phyloP scores from a whole-genome alignment of 352 stramenopile species.

The Phytopythium cucurbitacearum region DNA sequence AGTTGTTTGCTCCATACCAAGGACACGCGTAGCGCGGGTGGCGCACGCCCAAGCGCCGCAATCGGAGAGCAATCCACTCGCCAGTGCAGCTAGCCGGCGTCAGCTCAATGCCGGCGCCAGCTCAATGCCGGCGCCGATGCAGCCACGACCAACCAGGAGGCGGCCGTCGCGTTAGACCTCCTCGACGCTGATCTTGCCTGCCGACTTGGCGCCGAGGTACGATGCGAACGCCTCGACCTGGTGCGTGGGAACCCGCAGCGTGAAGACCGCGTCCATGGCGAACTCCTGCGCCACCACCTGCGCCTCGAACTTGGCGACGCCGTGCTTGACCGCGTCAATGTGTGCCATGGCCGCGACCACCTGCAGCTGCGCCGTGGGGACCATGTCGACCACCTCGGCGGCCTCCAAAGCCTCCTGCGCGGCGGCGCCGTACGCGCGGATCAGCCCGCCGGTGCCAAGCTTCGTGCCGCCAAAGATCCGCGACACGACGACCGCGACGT shows the following conservation, averaged over 20 bases:
- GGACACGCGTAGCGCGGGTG: not conserved
- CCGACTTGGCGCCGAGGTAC: slow-evolving; percentile 46
- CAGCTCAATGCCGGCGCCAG: too few relatives aligned
- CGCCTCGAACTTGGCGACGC: slow-evolving; percentile 31
- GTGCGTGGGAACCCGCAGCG: slow-evolving; percentile 32
- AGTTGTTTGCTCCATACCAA: not conserved
- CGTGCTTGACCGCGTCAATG: slow-evolving; percentile 44
- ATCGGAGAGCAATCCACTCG: slow-evolving; percentile 1
- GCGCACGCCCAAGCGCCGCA: not conserved
- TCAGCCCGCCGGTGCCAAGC: slow-evolving; percentile 65
- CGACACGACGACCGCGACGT: slow-evolving; percentile 72
- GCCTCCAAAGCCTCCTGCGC: slow-evolving; percentile 52
- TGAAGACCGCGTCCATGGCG: slow-evolving; percentile 28
- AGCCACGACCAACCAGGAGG: too few relatives aligned
- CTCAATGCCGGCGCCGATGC: too few relatives aligned
- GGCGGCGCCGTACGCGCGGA: slow-evolving; percentile 61
- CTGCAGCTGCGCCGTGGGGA: slow-evolving; percentile 32
- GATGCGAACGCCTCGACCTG: slow-evolving; percentile 21
- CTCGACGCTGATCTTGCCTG: slow-evolving; percentile 27
- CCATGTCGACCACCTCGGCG: slow-evolving; percentile 46
- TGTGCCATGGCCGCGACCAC: slow-evolving; percentile 29
- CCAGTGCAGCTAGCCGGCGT: too few relatives aligned
- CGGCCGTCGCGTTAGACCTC: slow-evolving; percentile 2
- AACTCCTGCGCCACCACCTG: slow-evolving; percentile 39
- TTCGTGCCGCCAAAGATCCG: slow-evolving; percentile 73